These are phyloP conservation scores for Globisporangium viniferum DNA, from an alignment of 352 stramenopile species.

Conservation along the genomic window DNA sequence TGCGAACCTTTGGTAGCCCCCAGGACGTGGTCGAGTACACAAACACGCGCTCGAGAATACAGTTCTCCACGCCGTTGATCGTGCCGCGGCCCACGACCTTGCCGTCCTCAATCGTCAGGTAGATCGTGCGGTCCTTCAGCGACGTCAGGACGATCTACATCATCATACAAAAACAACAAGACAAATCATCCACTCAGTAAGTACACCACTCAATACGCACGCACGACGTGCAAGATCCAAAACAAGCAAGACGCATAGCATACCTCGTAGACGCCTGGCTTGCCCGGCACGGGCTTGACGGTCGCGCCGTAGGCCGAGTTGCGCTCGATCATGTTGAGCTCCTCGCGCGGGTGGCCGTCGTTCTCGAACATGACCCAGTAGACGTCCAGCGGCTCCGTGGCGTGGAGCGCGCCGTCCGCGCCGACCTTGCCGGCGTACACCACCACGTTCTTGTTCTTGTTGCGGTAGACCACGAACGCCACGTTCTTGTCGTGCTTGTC, in stretches of 20 bases:
- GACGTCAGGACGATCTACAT: conserved; percentile 59
- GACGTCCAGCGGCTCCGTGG: conserved; percentile 72
- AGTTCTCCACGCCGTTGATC: conserved; percentile 74
- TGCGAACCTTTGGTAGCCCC: conserved; percentile 71
- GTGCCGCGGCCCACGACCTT: conserved; percentile 63
- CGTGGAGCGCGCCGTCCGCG: conserved; percentile 61
- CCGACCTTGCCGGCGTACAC: conserved; percentile 71
- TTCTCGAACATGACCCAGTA: conserved; percentile 92
- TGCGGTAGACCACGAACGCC: conserved; percentile 85
- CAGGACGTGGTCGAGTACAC: conserved; percentile 83
- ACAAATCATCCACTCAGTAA: neutral
- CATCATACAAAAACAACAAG: neutral
- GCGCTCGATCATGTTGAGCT: conserved; percentile 86
- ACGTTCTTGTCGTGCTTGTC: conserved; percentile 77
- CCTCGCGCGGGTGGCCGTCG: conserved; percentile 70
- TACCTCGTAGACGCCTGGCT: conserved; percentile 72
- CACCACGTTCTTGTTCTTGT: conserved; percentile 91
- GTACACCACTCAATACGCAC: neutral
- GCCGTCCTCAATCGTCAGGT: conserved; percentile 70
- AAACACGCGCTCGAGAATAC: conserved; percentile 77
- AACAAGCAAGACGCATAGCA: neutral
- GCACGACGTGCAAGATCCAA: neutral
- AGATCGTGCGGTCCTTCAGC: conserved; percentile 80
- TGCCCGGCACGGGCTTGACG: conserved; percentile 65
- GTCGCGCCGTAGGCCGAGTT: conserved; percentile 79